These are phyloP conservation scores for Thoreauomyces humboldtii DNA, from an alignment of 192 early-diverging fungal genomes.

Conservation along the genomic window DNA sequence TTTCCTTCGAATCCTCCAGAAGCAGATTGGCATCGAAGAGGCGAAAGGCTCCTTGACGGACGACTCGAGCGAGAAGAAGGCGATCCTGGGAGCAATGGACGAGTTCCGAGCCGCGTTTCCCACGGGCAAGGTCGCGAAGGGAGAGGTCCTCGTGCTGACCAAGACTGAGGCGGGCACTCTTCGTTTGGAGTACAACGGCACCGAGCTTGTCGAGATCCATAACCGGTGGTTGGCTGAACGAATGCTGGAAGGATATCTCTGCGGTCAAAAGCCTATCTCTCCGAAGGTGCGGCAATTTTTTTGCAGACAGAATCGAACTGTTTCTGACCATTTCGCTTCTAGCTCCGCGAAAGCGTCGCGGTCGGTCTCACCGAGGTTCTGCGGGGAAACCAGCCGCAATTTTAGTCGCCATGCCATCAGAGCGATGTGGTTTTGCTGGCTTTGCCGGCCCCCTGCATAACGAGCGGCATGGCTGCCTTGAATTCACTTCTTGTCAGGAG, in stretches of 20 bases:
- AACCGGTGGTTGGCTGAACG: constrained; percentile 33
- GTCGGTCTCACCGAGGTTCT: too few species aligned
- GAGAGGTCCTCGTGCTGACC: constrained; percentile 24
- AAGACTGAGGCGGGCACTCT: constrained; percentile 26
- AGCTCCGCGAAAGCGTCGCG: too few species aligned
- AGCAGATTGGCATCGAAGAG: constrained; percentile 20
- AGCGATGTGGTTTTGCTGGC: too few species aligned
- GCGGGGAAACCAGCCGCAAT: too few species aligned
- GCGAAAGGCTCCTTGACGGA: background rate
- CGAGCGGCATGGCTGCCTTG: too few species aligned
- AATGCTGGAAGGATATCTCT: constrained; percentile 40
- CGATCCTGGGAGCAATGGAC: constrained; percentile 7
- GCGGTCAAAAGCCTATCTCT: constrained; percentile 5
- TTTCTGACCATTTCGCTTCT: too few species aligned
- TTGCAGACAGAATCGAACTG: too few species aligned
- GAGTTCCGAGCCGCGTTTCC: constrained; percentile 31
- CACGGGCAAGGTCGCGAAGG: constrained; percentile 19
- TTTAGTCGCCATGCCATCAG: too few species aligned
- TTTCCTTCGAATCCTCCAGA: constrained; percentile 41
- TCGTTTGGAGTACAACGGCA: constrained; percentile 32
- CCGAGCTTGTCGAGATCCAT: constrained; percentile 15
- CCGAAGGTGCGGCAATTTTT: background rate
- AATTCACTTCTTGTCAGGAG: too few species aligned
- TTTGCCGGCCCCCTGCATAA: too few species aligned
- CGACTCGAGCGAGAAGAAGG: constrained; percentile 12